Evolutionary conservation across 176 grass and related monocot species (phyloP).

Genomic region (Juncus inflexus): DNA sequence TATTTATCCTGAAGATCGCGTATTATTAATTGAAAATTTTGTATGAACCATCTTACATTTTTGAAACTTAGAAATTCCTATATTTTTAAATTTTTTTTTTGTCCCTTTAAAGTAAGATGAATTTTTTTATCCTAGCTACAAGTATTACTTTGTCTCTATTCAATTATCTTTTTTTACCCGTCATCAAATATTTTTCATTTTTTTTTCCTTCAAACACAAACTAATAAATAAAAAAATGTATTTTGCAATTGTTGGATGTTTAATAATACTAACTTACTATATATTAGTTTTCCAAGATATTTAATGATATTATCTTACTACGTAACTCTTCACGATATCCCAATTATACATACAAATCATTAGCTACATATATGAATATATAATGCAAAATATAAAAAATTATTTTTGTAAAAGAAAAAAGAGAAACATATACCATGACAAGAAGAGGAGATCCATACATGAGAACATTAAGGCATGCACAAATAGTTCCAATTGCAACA

Average conservation of each 20-base stretch:
- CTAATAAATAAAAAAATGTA: background rate
- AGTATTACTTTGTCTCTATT: no score
- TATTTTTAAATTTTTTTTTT: no score
- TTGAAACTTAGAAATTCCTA: no score
- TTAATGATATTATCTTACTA: background rate
- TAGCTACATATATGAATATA: background rate
- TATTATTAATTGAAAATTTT: no score
- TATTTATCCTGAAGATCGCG: background rate
- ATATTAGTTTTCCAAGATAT: no score
- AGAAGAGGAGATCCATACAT: conserved; percentile 71
- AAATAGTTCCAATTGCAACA: conserved; percentile 38
- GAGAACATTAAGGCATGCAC: conserved; percentile 37
- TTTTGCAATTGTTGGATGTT: background rate
- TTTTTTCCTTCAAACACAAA: background rate
- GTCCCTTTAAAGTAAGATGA: no score
- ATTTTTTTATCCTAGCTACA: no score
- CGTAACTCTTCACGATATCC: background rate
- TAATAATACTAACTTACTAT: background rate
- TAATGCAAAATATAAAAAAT: background rate
- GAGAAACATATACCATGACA: conserved; percentile 43
- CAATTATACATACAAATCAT: background rate
- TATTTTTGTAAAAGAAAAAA: background rate
- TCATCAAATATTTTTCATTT: background rate
- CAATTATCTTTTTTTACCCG: no score
- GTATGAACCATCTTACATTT: no score